Evolutionary conservation across 345 rosid genomes (phyloP), one percentile per base, ranked within the genome.

Genomic region (Salix purpurea): DNA sequence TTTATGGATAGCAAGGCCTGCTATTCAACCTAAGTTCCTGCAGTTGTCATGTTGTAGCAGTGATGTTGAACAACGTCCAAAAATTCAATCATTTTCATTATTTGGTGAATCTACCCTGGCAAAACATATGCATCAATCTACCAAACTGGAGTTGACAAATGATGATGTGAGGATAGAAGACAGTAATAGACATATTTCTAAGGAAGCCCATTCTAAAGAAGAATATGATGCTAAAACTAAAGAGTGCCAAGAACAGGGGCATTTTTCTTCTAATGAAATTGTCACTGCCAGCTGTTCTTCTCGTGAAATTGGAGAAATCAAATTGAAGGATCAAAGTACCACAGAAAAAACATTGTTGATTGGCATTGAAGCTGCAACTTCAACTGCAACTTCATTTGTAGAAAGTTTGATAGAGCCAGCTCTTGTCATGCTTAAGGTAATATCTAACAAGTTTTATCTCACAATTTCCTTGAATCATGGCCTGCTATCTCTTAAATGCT

Each of bases 371-470:
- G 86, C 83, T 46, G 87, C 86, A 46, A 80, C 82, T 44, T 39
- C 88, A 50, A 84, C 90, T 71, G 90, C 88, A 50, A 84, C 90
- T 71, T 90, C 96, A 75, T 81, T 79, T 78, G 95, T 98, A 52
- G 98, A 96, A 83, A 85, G 85, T 76, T 90, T 88, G 67, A 88
- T 96, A 74, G 98, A 93, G 86, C 98, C 99, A 12, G 87, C 97
- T 72, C 96, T 96, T 84, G 98, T 96, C 73, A 89, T 90, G 96
- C 84, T 93, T 84, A 97, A 96, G 97, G 99, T 96, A 89, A 82
- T 66, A 13, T 56, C n/a, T 48, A 3, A 36, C 18, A 50, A 52
- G 30, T 52, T 67, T 52, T 42, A 13, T 15, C 21, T 5, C 18
- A 14, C 52, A 48, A 14, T 48, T 5, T 5, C 18, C 52, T 46